Evolutionary conservation across 1,284 basidiomycete genomes (phyloP), one percentile per base, ranked within the genome.

Genomic region (Rhizopogon parksii): DNA sequence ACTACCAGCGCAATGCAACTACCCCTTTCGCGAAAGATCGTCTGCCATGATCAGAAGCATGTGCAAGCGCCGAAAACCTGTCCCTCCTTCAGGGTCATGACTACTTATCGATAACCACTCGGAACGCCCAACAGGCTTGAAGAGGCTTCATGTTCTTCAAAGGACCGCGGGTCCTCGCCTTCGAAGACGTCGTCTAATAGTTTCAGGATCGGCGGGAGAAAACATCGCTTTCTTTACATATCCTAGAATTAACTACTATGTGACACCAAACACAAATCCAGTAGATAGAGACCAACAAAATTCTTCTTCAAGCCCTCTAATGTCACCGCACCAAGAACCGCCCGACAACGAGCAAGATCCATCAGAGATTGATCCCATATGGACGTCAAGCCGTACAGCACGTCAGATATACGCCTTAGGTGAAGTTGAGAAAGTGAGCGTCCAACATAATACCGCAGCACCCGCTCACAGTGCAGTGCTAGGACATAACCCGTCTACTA

Each of bases 311-410:
- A n/a, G n/a, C n/a, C 42, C 34, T 30, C 30, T 32, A 32, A 45
- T 45, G 42, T 12, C 30, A 32, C 17, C 32, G 2, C 42, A 17
- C 42, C 42, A 32, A 45, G 42, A 45, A n/a, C 42, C 30, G 27
- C 42, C 30, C 17, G n/a, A 14, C 40, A 15, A 30, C 14, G 42
- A 34, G 12, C 19, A 50, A 8, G 30, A 49, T 24, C 19, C 32
- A 14, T 32, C 49, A 30, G 77, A 78, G 38, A 76, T 80, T 43
- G 85, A 88, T 69, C 82, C 84, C 9, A 83, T 88, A 53, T 88
- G 86, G 86, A 79, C 77, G n/a, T 83, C 83, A 32, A 88, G 85
- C 56, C 76, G 85, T 19, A 88, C 88, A 30, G 85, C 88, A 11
- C 74, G 85, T 51, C 88, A 90, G 62, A 91, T 91, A 57, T 84